Base-by-base conservation (phyloP, 2,329 filamentous ascomycete genomes). In the Blumeria graminis region DNA sequence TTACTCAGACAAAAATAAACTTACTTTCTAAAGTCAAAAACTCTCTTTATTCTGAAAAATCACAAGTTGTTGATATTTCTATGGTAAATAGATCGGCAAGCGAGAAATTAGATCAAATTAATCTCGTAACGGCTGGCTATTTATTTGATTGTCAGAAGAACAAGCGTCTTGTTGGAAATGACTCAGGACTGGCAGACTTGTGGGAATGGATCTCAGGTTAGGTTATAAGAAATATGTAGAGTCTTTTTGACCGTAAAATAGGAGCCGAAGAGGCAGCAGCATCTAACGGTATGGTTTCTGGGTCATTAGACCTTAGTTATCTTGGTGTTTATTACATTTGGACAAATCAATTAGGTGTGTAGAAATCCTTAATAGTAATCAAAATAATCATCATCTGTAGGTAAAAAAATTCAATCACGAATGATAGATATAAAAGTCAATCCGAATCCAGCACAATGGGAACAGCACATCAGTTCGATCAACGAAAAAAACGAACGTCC, bases 121-220 rank as follows among this genome's bases (percentile, higher is more conserved):
- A 77, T 39, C 75, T 80, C 14, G 76, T 78, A 7, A 76, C 76
- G 59, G 77, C 79, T 61, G 75, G 72, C 56, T 83, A 82, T 59
- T 68, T 82, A 0, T 81, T 82, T 59, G 72, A 88, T 62, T 80
- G 78, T 58, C 68, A 69, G 14, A 75, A 71, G 52, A 92, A 92
- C 63, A 75, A 76, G 59, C 69, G 74, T 6, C 75, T 89, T n/a
- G 74, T 84, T 1, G 71, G 74, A 6, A 83, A 86, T 58, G 81
- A 89, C 63, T 77, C 76, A 34, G 86, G 84, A 77, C 71, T 90
- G n/a, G 75, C 80, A 57, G 82, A 84, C 57, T 71, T 85, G n/a
- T 93, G 86, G 86, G 76, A 79, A 51, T 86, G 84, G 74, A 73
- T 89, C 52, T 74, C 76, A 58, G 78, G 83, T 80, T n/a, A 11